Percentiles rank a stretch among this genome's conserved stretches.
Evolutionary conservation across 2,329 filamentous ascomycete species (phyloP).

Genomic region (Tolypocladium ovalisporum): DNA sequence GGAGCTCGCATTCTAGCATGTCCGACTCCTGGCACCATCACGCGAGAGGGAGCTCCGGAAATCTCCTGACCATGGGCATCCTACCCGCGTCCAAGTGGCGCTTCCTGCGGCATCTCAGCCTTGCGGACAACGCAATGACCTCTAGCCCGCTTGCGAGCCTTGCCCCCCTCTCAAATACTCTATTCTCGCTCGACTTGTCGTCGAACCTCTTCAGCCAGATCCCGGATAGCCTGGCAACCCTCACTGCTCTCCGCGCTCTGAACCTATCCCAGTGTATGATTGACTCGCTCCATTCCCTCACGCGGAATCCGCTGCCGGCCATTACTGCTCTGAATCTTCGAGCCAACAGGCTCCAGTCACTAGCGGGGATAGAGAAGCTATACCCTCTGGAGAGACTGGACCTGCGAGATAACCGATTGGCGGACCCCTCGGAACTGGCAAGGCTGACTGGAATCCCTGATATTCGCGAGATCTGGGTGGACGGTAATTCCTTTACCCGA

Average conservation of each 20-base stretch:
- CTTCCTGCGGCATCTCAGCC: constrained; percentile 81
- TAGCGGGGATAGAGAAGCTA: constrained; percentile 83
- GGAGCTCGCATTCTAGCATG: constrained; percentile 77
- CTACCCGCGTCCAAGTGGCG: constrained; percentile 87
- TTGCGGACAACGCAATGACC: constrained; percentile 85
- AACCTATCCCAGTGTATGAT: constrained; percentile 99
- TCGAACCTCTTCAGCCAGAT: constrained; percentile 90
- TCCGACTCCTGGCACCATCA: constrained; percentile 52
- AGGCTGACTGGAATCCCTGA: constrained; percentile 84
- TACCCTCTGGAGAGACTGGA: constrained; percentile 84
- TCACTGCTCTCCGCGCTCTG: constrained; percentile 80
- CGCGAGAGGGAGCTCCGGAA: constrained; percentile 64
- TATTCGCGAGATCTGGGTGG: constrained; percentile 84
- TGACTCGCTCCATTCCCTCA: constrained; percentile 78
- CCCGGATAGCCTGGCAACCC: constrained; percentile 75
- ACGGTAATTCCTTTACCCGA: constrained; percentile 83
- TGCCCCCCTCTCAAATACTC: constrained; percentile 70
- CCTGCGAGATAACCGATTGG: constrained; percentile 78
- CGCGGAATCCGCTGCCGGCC: constrained; percentile 76
- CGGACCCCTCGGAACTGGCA: constrained; percentile 85
- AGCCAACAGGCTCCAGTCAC: constrained; percentile 73
- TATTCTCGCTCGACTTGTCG: constrained; percentile 88
- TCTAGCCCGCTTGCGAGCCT: constrained; percentile 66
- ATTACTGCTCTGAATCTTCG: constrained; percentile 89
- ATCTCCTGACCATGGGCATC: constrained; percentile 59